Evolutionary conservation across 495 filamentous ascomycete genomes (phyloP).

Genomic region (Hypoxylon crocopeplum): DNA sequence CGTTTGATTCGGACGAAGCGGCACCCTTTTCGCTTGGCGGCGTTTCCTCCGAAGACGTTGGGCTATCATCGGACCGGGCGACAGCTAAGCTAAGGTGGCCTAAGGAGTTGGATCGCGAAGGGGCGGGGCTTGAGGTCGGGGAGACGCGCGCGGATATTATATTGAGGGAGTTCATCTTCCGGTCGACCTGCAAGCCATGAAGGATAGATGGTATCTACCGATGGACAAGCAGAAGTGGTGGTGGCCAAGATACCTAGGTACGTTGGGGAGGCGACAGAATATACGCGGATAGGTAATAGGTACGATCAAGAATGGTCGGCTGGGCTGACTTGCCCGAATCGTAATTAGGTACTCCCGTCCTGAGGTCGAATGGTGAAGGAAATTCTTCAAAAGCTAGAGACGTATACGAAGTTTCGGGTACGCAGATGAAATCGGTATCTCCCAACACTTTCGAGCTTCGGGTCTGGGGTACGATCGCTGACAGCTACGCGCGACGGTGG

Average conservation of each 20-base stretch:
- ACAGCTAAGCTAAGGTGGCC: constrained; percentile 59
- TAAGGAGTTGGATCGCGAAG: constrained; percentile 71
- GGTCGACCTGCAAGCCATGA: constrained; percentile 58
- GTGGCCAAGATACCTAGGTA: no score
- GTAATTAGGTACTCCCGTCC: constrained; percentile 11
- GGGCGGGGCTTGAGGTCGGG: constrained; percentile 60
- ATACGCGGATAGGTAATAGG: constrained; percentile 4
- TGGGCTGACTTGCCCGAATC: constrained; percentile 25
- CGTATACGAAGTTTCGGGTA: constrained; percentile 13
- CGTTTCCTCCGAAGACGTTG: constrained; percentile 39
- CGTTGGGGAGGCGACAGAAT: constrained; percentile 11
- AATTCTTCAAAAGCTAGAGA: not conserved
- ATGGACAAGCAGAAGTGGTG: constrained; percentile 26
- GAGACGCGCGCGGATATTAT: constrained; percentile 87
- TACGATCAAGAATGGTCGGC: constrained; percentile 24
- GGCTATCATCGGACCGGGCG: constrained; percentile 50
- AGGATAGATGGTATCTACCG: constrained; percentile 37
- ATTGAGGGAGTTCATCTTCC: constrained; percentile 97
- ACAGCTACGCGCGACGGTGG: constrained; percentile 31
- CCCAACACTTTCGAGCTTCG: constrained; percentile 18
- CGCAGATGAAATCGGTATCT: constrained; percentile 7
- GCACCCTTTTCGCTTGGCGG: constrained; percentile 45
- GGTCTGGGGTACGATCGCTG: constrained; percentile 19
- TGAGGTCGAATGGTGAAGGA: not conserved
- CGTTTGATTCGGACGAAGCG: constrained; percentile 40